Conservation (phyloP, 768 basidiomycete species). For the Trametopsis cervina region DNA sequence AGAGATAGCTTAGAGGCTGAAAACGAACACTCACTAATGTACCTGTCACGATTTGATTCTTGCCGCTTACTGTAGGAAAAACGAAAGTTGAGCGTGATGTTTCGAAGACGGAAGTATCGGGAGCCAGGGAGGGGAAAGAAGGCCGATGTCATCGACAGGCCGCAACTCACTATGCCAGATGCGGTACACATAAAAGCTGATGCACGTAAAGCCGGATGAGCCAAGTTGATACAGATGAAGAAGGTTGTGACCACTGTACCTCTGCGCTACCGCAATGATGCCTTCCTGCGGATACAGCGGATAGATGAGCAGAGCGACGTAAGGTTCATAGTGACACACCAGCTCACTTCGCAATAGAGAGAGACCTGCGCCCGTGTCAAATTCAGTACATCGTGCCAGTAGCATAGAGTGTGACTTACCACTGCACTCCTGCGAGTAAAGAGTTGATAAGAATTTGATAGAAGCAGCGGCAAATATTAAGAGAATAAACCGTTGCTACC, state of each 20-base stretch:
- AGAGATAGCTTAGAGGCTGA: background rate
- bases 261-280: slow-evolving; percentile 1
- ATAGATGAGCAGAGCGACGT: too few relatives aligned
- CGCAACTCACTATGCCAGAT: too few relatives aligned
- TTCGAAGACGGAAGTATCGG: slow-evolving; percentile 3
- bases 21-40: background rate
- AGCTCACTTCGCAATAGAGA: too few relatives aligned
- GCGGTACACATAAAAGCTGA: slow-evolving; percentile 9
- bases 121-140: too few relatives aligned
- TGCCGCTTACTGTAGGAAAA: slow-evolving; percentile 5
- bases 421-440: too few relatives aligned
- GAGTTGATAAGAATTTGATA: too few relatives aligned
- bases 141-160: too few relatives aligned
- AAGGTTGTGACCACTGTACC: background rate
- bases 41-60: background rate
- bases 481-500: background rate
- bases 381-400: too few relatives aligned
- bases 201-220: background rate
- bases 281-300: too few relatives aligned
- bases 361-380: too few relatives aligned
- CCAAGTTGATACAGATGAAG: background rate
- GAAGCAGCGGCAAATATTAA: background rate
- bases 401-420: too few relatives aligned
- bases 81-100: background rate
- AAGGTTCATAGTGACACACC: too few relatives aligned